Percentiles rank a stretch among this genome's conserved stretches.
Evolutionary conservation across 495 filamentous ascomycete species (phyloP).

Genomic region (Podospora bellae-mahoneyi): DNA sequence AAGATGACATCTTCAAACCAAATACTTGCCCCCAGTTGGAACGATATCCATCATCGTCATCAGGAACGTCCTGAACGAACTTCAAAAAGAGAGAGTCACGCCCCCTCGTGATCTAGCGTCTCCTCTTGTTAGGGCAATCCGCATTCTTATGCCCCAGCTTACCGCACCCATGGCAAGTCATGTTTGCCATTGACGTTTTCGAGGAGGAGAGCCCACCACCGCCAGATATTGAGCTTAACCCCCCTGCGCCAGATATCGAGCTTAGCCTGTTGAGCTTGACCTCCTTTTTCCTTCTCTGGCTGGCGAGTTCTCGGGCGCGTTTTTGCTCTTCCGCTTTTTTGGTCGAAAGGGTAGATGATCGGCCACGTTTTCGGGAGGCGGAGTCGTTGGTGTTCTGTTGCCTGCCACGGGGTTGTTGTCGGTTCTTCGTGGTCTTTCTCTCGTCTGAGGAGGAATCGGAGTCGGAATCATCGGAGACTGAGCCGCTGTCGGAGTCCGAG

Average conservation of each 20-base stretch:
- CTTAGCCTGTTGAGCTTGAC: slow-evolving; percentile 54
- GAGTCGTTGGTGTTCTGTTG: slow-evolving; percentile 8
- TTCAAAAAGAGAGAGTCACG: background rate
- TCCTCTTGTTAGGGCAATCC: slow-evolving; percentile 32
- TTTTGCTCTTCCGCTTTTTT: slow-evolving; percentile 39
- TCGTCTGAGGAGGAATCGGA: slow-evolving; percentile 7
- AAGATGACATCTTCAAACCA: too few species aligned
- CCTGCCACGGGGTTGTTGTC: slow-evolving; percentile 23
- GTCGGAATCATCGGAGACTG: slow-evolving; percentile 10
- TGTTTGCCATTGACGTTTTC: slow-evolving; percentile 1
- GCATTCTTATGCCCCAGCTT: slow-evolving; percentile 29
- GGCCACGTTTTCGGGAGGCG: slow-evolving; percentile 18
- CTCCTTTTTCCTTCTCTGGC: slow-evolving; percentile 54
- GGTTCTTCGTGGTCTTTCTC: slow-evolving; percentile 4
- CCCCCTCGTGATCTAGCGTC: slow-evolving; percentile 16
- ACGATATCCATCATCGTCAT: too few species aligned
- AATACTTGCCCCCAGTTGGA: too few species aligned
- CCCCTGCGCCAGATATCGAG: slow-evolving; percentile 44
- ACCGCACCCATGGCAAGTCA: slow-evolving; percentile 30
- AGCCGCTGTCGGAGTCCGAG: slow-evolving; percentile 16
- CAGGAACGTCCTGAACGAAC: too few species aligned
- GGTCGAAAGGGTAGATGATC: slow-evolving; percentile 25
- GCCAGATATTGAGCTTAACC: slow-evolving; percentile 47
- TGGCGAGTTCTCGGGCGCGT: slow-evolving; percentile 46
- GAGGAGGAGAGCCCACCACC: slow-evolving; percentile 22